phyloP scores from a whole-genome alignment of 768 basidiomycete genomes.

The Tylopilus balloui region DNA sequence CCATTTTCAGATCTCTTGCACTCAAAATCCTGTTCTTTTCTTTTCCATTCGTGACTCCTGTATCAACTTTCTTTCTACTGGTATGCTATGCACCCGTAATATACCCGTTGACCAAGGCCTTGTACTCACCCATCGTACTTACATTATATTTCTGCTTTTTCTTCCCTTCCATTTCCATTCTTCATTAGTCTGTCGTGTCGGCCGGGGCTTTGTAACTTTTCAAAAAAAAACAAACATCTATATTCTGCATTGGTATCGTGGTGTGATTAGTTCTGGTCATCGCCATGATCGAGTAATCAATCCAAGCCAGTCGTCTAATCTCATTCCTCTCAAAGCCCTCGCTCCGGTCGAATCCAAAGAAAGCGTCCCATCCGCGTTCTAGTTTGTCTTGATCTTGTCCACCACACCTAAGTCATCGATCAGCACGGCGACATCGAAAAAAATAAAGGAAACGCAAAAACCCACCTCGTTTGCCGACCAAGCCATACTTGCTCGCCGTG shows the following conservation, averaged over 20 bases:
- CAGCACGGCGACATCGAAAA: neutral
- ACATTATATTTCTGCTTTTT: neutral
- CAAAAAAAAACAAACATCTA: conserved; percentile 1
- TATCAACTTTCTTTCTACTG: neutral
- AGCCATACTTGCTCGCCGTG: conserved; percentile 59
- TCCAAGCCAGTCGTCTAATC: neutral
- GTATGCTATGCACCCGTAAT: neutral
- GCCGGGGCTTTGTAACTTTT: conserved; percentile 12
- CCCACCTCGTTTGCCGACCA: conserved; percentile 18
- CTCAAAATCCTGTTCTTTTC: neutral
- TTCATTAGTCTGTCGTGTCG: neutral
- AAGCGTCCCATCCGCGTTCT: neutral
- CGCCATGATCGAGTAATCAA: neutral
- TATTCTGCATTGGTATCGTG: conserved; percentile 4
- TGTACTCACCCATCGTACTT: conserved; percentile 9
- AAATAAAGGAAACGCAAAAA: neutral
- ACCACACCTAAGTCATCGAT: conserved; percentile 1
- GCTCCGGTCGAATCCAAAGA: neutral
- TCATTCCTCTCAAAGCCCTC: neutral
- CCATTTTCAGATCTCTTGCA: neutral
- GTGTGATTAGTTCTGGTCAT: neutral
- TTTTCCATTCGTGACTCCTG: neutral
- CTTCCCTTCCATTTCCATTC: neutral
- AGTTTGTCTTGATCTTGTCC: conserved; percentile 30
- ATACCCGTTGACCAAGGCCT: conserved; percentile 5